Evolutionary conservation across 768 basidiomycete species (phyloP).

Genomic region (Rhodotorula toruloides): DNA sequence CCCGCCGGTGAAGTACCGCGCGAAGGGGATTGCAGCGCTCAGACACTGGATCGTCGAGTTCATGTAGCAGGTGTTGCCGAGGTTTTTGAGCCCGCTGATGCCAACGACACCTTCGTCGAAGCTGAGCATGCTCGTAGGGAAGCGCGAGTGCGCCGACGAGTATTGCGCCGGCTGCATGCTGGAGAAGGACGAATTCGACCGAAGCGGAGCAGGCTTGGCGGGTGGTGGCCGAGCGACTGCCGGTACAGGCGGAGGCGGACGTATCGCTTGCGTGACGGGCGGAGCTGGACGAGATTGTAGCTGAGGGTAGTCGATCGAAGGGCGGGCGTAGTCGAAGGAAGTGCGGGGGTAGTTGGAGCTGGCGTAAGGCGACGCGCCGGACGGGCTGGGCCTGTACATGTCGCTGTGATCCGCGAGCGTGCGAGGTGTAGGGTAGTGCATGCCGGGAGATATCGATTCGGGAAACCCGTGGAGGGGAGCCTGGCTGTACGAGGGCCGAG

Average conservation of each 20-base stretch:
- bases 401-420: neutral
- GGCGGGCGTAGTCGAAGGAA: conserved; percentile 16
- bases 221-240: conserved; percentile 25
- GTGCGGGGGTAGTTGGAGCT: conserved; percentile 2
- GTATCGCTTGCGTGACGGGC: neutral
- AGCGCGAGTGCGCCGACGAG: conserved; percentile 21
- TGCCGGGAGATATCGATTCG: neutral
- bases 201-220: conserved; percentile 30
- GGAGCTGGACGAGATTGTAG: conserved; percentile 12
- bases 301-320: conserved; percentile 33
- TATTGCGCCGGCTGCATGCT: conserved; percentile 23
- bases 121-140: conserved; percentile 16
- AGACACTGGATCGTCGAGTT: conserved; percentile 96
- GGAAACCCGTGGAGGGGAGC: conserved; percentile 6
- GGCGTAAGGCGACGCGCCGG: neutral
- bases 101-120: conserved; percentile 41
- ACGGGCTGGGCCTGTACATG: neutral
- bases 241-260: neutral
- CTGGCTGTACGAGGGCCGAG: conserved; percentile 9
- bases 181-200: conserved; percentile 34
- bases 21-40: conserved; percentile 87
- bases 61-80: conserved; percentile 98
- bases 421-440: neutral
- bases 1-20: conserved; percentile 74
- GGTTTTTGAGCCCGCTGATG: conserved; percentile 74